These are phyloP conservation scores for Neoascochyta sp. DNA, from an alignment of 2,329 filamentous ascomycete genomes.

Conservation along the genomic window DNA sequence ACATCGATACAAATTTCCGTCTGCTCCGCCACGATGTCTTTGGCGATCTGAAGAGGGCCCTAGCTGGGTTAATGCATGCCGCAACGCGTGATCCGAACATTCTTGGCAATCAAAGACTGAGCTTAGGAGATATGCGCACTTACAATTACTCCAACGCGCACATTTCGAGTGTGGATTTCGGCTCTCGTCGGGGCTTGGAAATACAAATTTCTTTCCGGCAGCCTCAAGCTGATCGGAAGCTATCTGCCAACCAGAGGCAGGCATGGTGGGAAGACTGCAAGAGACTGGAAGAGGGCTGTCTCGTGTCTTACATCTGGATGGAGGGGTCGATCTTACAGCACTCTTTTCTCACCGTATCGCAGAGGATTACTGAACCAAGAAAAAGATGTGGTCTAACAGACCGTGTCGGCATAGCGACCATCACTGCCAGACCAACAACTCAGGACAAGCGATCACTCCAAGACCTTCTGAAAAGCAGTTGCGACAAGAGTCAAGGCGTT, in stretches of 20 bases:
- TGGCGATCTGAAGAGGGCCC: constrained; percentile 25
- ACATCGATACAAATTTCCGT: constrained; percentile 36
- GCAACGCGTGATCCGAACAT: constrained; percentile 3
- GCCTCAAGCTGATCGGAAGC: constrained; percentile 11
- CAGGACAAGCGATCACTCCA: constrained; percentile 13
- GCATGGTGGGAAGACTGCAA: constrained; percentile 32
- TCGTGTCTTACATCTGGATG: constrained; percentile 25
- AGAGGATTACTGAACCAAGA: constrained; percentile 6
- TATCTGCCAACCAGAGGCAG: constrained; percentile 6
- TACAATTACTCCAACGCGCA: constrained; percentile 17
- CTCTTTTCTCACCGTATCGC: constrained; percentile 23
- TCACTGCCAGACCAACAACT: constrained; percentile 15
- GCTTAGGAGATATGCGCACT: constrained; percentile 18
- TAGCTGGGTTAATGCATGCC: constrained; percentile 18
- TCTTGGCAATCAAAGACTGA: constrained; percentile 7
- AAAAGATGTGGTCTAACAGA: constrained; percentile 9
- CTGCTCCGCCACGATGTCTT: constrained; percentile 34
- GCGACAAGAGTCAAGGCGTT: constrained; percentile 8
- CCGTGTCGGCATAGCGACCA: constrained; percentile 5
- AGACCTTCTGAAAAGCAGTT: constrained; percentile 11
- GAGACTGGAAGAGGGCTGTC: constrained; percentile 19
- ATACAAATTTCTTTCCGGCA: constrained; percentile 22
- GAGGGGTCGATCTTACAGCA: constrained; percentile 15
- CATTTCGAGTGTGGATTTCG: constrained; percentile 16
- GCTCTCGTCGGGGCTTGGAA: constrained; percentile 16